Conservation (phyloP, 352 stramenopile genomes). For the Globisporangium barbulae region DNA sequence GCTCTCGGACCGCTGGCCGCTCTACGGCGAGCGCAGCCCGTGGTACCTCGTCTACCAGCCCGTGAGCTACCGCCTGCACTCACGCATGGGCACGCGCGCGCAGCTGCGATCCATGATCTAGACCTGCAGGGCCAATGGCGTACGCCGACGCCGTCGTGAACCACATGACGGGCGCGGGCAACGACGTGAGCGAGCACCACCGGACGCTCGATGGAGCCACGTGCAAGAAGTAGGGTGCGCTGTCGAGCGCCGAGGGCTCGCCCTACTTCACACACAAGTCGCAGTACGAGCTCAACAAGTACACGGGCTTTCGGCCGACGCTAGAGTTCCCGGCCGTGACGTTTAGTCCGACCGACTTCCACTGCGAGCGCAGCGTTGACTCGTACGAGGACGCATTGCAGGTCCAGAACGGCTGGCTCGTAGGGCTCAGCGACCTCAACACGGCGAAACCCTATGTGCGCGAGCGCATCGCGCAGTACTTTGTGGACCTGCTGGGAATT, state of each 20-base stretch:
- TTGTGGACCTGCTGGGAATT: slow-evolving; percentile 66
- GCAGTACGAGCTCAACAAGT: slow-evolving; percentile 34
- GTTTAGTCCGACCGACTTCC: slow-evolving; percentile 35
- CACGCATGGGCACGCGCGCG: slow-evolving; percentile 44
- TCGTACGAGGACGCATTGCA: background rate
- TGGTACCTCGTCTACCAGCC: slow-evolving; percentile 74
- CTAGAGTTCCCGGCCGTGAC: slow-evolving; percentile 61
- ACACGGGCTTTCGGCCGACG: slow-evolving; percentile 41
- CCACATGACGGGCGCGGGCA: slow-evolving; percentile 48
- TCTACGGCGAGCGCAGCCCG: slow-evolving; percentile 46
- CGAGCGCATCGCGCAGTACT: slow-evolving; percentile 67
- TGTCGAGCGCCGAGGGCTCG: slow-evolving; percentile 32
- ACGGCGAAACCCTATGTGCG: slow-evolving; percentile 55
- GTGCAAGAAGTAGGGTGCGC: slow-evolving; percentile 35
- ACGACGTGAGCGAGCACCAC: slow-evolving; percentile 40
- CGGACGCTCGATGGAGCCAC: slow-evolving; percentile 16
- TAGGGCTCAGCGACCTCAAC: slow-evolving; percentile 28
- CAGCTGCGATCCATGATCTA: slow-evolving; percentile 64
- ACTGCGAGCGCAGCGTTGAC: background rate
- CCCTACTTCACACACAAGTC: slow-evolving; percentile 45
- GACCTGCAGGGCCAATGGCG: slow-evolving; percentile 52
- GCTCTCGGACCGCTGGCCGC: slow-evolving; percentile 36
- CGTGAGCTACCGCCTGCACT: slow-evolving; percentile 60
- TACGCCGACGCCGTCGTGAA: slow-evolving; percentile 64
- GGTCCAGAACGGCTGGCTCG: slow-evolving; percentile 5